Conservation (phyloP, 2,329 filamentous ascomycete genomes). For the Cladosporium sp. region DNA sequence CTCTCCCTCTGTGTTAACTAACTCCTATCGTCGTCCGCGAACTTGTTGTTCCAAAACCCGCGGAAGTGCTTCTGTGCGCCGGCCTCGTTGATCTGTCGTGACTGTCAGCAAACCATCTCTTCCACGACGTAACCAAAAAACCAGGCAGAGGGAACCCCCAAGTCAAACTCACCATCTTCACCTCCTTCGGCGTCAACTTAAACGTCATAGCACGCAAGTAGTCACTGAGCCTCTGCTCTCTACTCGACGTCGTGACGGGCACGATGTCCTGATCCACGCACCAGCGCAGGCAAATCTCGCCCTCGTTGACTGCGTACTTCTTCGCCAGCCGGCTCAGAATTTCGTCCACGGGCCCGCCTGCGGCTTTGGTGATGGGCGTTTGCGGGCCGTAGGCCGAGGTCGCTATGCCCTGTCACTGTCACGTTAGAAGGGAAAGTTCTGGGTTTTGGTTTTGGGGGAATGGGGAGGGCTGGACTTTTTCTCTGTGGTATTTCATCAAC, state of each 20-base stretch:
- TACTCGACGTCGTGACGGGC: conserved; percentile 56
- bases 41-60: conserved; percentile 50
- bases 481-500: conserved; percentile 52
- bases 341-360: conserved; percentile 53
- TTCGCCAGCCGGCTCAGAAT: conserved; percentile 50
- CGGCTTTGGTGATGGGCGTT: conserved; percentile 50
- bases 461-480: conserved; percentile 20
- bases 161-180: conserved; percentile 41
- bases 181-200: conserved; percentile 55
- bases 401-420: conserved; percentile 38
- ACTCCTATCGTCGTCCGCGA: conserved; percentile 40
- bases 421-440: background rate
- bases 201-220: conserved; percentile 55
- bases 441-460: background rate
- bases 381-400: conserved; percentile 46
- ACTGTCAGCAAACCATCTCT: conserved; percentile 2
- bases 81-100: conserved; percentile 40
- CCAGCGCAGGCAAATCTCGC: conserved; percentile 57
- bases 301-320: conserved; percentile 57
- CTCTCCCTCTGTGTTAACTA: too few relatives aligned
- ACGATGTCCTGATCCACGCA: conserved; percentile 58
- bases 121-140: too few relatives aligned
- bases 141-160: too few relatives aligned
- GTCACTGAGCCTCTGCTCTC: conserved; percentile 56
- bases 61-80: conserved; percentile 50